Conservation (phyloP, 768 basidiomycete species). For the Termitomyces sp. region DNA sequence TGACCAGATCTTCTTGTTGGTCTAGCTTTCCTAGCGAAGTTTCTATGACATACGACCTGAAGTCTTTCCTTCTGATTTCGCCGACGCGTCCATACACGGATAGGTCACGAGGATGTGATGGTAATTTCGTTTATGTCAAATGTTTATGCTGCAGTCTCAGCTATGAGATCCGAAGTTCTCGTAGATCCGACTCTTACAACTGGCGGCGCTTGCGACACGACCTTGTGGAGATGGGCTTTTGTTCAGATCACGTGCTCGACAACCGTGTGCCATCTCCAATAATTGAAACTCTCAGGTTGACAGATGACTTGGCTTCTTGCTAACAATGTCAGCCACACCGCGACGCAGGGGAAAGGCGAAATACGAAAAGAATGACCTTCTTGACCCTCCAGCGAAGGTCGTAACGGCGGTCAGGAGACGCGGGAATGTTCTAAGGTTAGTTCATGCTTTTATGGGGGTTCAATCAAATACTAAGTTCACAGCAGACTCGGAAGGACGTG, state of each 20-base stretch:
- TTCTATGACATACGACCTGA: neutral
- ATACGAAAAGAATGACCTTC: conserved; percentile 10
- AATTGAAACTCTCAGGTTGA: neutral
- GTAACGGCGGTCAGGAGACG: conserved; percentile 1
- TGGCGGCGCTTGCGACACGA: no score
- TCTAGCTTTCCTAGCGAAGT: neutral
- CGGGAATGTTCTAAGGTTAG: neutral
- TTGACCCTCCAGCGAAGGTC: conserved; percentile 8
- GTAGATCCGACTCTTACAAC: neutral
- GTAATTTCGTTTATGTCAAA: neutral
- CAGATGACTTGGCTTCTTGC: neutral
- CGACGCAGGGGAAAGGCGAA: conserved; percentile 13
- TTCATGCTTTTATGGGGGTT: neutral
- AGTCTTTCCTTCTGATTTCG: neutral
- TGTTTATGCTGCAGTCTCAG: neutral
- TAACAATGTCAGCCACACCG: conserved; percentile 10
- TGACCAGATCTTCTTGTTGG: neutral
- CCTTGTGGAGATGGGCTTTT: no score
- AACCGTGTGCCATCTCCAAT: neutral
- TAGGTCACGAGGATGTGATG: neutral
- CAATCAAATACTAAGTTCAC: neutral
- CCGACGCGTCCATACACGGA: neutral
- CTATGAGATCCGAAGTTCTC: neutral
- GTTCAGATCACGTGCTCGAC: neutral
- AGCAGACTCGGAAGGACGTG: neutral